Base-by-base conservation (phyloP, 495 filamentous ascomycete genomes). In the Umbilicaria muhlenbergii region DNA sequence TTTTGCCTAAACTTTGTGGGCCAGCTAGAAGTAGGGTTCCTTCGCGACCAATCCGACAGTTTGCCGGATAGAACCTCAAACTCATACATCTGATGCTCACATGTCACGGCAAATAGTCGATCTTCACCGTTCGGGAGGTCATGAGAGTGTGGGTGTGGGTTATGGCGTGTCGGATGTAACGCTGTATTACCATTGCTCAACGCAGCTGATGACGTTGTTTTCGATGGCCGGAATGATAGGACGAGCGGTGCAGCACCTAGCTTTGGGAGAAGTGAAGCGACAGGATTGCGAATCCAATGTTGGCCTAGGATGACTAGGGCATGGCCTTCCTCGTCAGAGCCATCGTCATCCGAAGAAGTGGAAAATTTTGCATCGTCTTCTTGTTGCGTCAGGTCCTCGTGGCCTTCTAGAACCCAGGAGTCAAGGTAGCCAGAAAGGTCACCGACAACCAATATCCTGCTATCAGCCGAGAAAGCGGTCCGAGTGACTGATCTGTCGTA, bases 381-480 rank as follows among this genome's bases (percentile, higher is more conserved):
- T 16, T 45, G 21, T 36, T 56, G 50, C 21, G 15, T 43, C 4
- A 56, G 38, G 36, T 70, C 68, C 51, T 69, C 64, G 17, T 68
- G 68, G 34, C 67, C 70, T 45, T 74, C 68, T 24, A 95, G 59
- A 4, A 83, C 60, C 78, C 86, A 99, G 12, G 78, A 84, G 55
- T 95, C 88, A 24, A 99, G 70, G 58, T 78, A 81, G 21, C 92
- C 92, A 39, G 79, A 77, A 17, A 96, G 56, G 59, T 95, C 92
- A 32, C 79, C 76, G 12, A 77, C 73, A 7, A 78, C 83, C 13
- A 96, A 58, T 41, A 94, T 73, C 42, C 71, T 74, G 59, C 85
- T 85, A 51, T 92, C 81, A 5, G 77, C 65, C 8, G 87, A 92
- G 58, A 95, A 96, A 0, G 77, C 70, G 14, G 77, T 62, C 35